Base-by-base conservation (phyloP, 2,329 filamentous ascomycete genomes). In the Coniochaeta sp. region DNA sequence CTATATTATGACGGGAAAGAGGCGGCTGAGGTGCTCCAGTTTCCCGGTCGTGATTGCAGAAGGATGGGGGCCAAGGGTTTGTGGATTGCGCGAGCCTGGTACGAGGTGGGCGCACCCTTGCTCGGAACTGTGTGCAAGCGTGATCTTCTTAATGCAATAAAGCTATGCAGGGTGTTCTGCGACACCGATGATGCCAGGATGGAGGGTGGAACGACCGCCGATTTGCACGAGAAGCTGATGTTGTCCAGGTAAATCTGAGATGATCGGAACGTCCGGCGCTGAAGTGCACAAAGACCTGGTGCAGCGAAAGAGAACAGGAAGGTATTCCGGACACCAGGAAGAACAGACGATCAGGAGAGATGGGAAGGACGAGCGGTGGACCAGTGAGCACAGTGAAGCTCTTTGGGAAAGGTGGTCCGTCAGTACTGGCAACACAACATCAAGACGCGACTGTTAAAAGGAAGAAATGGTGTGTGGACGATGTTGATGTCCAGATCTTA, bases 141-240 rank as follows among this genome's bases (percentile, higher is more conserved):
- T 71, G 66, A 68, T 71, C 68, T 71, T 66, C 67, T 69, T 72
- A 73, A 74, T 73, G 70, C 71, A 67, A 72, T 69, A 67, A 66
- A 67, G 68, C 67, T 71, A 71, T 71, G 69, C 67, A 52, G 68
- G 67, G 64, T 66, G 31, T 65, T 65, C 65, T 63, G 62, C 61
- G 63, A 69, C 62, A 64, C 47, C 47, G 28, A 31, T 52, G 47
- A 52, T 31, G 22, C 47, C 47, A 52, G 47, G 24, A 47, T 47
- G 43, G 22, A 9, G 43, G 14, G 16, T 52, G 22, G 47, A 14
- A 52, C 17, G 9, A 11, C 14, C 31, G 26, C 61, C 67, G 67
- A 63, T 62, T 60, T 64, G 61, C 61, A 59, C 55, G 43, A 58
- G 62, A 59, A 62, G 62, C 60, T 62, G 67, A 64, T 58, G 63